Base-by-base conservation (phyloP, 306 rosid species). In the Trifolium subterraneum region DNA sequence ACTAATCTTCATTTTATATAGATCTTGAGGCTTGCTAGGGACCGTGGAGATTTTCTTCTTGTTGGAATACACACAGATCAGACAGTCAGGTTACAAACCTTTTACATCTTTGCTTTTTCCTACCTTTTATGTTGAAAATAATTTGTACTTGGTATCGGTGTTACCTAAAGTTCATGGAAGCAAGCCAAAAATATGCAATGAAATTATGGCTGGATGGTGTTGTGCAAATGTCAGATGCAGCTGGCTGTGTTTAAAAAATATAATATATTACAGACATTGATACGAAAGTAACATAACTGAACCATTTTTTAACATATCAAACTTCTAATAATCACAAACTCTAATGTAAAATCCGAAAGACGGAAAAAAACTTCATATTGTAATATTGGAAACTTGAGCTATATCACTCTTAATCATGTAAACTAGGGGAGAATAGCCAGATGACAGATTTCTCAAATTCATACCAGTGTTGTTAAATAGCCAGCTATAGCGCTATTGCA, bases 1-100 rank as follows among this genome's bases (percentile, higher is more conserved):
- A 58, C 74, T 55, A 15, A 14, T 69, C 55, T 45, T 78, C 38
- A 23, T 85, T 47, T 69, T 69, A 35, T 75, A 13, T 72, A 93
- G 98, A 93, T 93, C 80, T 88, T 91, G 90, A 89, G 96, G 87
- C 78, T 82, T 76, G 98, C 98, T 15, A 83, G 96, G 77, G 87
- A 70, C 70, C 91, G 86, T 55, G 98, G 98, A 54, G 97, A 93
- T 80, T 93, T 93, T 84, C 98, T 93, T 78, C 96, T 93, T 71
- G 98, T 93, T 75, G 98, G 98, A 71, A 91, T 88, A 85, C 98
- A 93, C 80, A 93, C 93, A 1, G 98, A 93, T 82, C 96, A 83
- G 84, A 89, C 92, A 12, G 91, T 91, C 90, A 87, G 98, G 98
- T 93, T 78, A 36, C 35, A 50, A 31, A 67, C 52, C 38, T 70